phyloP scores from a whole-genome alignment of 2,329 filamentous ascomycete genomes.

The Fusarium anguioides region DNA sequence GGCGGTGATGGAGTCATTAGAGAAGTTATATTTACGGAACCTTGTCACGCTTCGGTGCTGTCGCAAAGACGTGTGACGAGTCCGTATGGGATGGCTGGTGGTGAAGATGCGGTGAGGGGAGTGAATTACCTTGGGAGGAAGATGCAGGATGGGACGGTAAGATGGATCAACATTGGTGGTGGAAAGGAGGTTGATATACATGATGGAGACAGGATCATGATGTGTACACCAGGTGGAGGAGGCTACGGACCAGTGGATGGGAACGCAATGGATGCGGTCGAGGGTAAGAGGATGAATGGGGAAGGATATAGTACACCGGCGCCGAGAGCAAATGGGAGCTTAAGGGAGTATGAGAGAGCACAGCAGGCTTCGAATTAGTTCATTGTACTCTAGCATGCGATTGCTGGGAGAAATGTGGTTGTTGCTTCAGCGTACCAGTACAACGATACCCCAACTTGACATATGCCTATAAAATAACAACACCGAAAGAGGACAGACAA shows the following conservation, averaged over 20 bases:
- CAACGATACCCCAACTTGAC: too few species aligned
- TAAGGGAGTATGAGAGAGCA: not conserved
- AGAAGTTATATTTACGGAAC: constrained; percentile 74
- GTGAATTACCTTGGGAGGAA: constrained; percentile 87
- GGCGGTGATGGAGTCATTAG: constrained; percentile 70
- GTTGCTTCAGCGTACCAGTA: too few species aligned
- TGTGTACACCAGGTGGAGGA: constrained; percentile 22
- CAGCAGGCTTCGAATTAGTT: not conserved
- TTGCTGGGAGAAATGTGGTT: too few species aligned
- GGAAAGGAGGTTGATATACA: constrained; percentile 13
- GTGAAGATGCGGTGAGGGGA: constrained; percentile 79
- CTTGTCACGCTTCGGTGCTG: constrained; percentile 74
- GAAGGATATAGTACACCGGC: not conserved
- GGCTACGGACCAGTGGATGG: not conserved
- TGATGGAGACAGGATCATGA: constrained; percentile 17
- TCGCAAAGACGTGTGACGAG: constrained; percentile 78
- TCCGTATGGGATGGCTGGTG: constrained; percentile 78
- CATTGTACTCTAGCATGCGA: too few species aligned
- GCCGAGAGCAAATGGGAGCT: not conserved
- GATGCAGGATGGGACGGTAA: constrained; percentile 27
- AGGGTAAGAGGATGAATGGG: not conserved
- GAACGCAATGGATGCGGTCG: too few species aligned
- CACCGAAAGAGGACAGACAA: too few species aligned
- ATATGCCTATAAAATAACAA: too few species aligned
- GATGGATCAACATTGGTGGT: constrained; percentile 43